These are phyloP conservation scores for Jasminum sambac DNA, from an alignment of 257 asterid species.

Conservation along the genomic window DNA sequence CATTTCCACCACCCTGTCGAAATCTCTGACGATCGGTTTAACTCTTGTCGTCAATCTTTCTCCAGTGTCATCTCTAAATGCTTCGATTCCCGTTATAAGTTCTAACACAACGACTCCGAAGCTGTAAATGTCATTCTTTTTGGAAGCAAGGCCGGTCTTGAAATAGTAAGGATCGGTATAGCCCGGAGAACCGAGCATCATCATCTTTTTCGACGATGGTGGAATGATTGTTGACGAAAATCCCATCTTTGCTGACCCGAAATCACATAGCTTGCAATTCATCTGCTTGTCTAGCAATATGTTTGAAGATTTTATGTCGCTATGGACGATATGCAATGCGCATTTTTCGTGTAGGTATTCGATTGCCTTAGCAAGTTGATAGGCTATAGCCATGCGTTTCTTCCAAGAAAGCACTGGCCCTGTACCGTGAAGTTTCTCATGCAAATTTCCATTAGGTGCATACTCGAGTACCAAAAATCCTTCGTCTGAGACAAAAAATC, in stretches of 20 bases:
- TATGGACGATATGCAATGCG: conserved; percentile 56
- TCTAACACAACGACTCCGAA: conserved; percentile 63
- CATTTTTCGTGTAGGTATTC: conserved; percentile 60
- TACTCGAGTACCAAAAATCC: conserved; percentile 57
- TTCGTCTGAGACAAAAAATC: conserved; percentile 31
- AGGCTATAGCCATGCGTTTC: conserved; percentile 56
- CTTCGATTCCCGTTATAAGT: conserved; percentile 66
- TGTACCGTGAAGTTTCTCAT: conserved; percentile 49
- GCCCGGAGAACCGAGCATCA: conserved; percentile 71
- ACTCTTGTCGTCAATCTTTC: conserved; percentile 46
- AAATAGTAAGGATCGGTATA: conserved; percentile 73
- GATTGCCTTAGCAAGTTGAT: conserved; percentile 61
- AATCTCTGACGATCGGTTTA: conserved; percentile 39
- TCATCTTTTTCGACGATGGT: conserved; percentile 25
- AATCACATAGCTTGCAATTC: conserved; percentile 75
- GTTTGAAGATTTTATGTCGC: conserved; percentile 73
- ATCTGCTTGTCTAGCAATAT: conserved; percentile 48
- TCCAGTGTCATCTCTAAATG: conserved; percentile 38
- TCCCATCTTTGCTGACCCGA: conserved; percentile 72
- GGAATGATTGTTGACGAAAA: conserved; percentile 49
- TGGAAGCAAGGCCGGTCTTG: conserved; percentile 62
- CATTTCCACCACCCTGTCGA: conserved; percentile 45
- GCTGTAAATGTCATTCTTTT: conserved; percentile 65
- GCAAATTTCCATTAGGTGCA: conserved; percentile 55
- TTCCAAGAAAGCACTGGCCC: conserved; percentile 46